phyloP scores from a whole-genome alignment of 2,329 filamentous ascomycete genomes.

The Parafenestella ontariensis region DNA sequence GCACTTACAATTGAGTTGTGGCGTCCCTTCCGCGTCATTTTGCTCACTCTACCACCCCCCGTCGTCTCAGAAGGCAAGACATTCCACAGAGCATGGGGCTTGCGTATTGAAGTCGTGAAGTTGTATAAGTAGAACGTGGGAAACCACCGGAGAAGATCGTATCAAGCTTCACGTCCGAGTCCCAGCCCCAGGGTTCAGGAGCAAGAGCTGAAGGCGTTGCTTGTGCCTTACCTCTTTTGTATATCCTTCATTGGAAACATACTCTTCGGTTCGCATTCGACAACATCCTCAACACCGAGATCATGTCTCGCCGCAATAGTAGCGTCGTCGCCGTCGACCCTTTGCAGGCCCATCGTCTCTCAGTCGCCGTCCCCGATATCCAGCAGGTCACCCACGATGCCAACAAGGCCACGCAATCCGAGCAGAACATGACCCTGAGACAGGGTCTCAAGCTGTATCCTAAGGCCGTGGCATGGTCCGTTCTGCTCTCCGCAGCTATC shows the following conservation, averaged over 20 bases:
- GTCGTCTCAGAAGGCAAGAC: constrained; percentile 23
- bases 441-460: constrained; percentile 83
- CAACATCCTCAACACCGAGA: constrained; percentile 11
- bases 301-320: constrained; percentile 44
- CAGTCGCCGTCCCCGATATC: constrained; percentile 36
- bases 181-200: constrained; percentile 23
- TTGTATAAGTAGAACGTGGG: constrained; percentile 30
- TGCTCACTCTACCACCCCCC: constrained; percentile 25
- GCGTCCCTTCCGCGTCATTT: constrained; percentile 34
- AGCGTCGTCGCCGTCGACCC: constrained; percentile 41
- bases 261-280: neutral
- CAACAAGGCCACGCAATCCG: constrained; percentile 51
- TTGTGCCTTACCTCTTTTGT: constrained; percentile 10
- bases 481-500: constrained; percentile 86
- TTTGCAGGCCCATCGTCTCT: constrained; percentile 40
- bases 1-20: constrained; percentile 18
- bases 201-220: constrained; percentile 16
- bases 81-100: constrained; percentile 16
- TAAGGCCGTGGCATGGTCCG: constrained; percentile 82
- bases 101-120: constrained; percentile 13
- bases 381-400: constrained; percentile 38
- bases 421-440: constrained; percentile 62
- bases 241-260: neutral
- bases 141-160: constrained; percentile 18
- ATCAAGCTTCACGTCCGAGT: constrained; percentile 20